phyloP scores from a whole-genome alignment of 2,329 filamentous ascomycete species.

The Paecilomyces fulvus region DNA sequence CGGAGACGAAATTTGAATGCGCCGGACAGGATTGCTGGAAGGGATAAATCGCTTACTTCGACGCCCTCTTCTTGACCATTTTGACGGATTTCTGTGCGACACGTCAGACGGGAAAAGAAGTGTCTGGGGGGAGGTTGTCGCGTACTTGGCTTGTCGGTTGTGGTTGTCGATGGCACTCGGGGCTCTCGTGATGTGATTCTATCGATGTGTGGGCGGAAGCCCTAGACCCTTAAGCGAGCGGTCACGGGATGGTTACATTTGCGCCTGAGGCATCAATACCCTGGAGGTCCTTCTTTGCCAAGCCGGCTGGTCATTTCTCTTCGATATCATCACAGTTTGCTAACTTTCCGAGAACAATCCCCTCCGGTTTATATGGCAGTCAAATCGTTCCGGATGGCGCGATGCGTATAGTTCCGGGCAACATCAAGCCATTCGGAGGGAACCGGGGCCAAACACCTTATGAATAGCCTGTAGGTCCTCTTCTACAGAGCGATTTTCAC shows the following conservation, averaged over 20 bases:
- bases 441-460: no score
- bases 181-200: slow-evolving; percentile 23
- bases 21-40: slow-evolving; percentile 6
- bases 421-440: neutral
- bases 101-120: slow-evolving; percentile 21
- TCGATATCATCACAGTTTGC: no score
- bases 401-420: neutral
- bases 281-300: neutral
- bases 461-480: no score
- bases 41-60: slow-evolving; percentile 50
- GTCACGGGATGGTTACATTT: slow-evolving; percentile 16
- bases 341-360: neutral
- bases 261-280: slow-evolving; percentile 10
- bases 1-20: neutral
- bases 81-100: slow-evolving; percentile 44
- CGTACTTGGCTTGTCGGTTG: slow-evolving; percentile 34
- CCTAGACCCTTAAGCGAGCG: slow-evolving; percentile 33
- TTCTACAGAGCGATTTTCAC: no score
- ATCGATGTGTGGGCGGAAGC: slow-evolving; percentile 28
- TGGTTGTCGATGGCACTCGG: slow-evolving; percentile 30
- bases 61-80: slow-evolving; percentile 70
- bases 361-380: neutral
- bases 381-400: neutral
- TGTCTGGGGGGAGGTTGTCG: slow-evolving; percentile 15
- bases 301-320: neutral